Percentiles rank a stretch among this genome's conserved stretches.
These are phyloP conservation scores for Cordyceps pruinosa DNA, from an alignment of 2,329 filamentous ascomycete genomes.

Conservation along the genomic window DNA sequence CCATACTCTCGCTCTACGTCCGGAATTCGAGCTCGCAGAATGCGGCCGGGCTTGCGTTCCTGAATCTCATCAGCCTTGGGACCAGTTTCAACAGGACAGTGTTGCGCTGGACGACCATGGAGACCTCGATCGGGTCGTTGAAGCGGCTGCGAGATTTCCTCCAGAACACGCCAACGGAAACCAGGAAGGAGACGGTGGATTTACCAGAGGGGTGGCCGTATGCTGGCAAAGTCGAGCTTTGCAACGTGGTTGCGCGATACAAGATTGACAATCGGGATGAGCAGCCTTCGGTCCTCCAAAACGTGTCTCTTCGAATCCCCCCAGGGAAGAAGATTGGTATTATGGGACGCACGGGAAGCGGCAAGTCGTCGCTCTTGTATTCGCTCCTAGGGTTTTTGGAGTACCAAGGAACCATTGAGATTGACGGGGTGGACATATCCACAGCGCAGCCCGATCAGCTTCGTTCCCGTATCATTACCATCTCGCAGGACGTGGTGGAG, in stretches of 20 bases:
- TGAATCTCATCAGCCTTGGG: neutral
- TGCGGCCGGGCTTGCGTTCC: neutral
- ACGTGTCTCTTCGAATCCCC: neutral
- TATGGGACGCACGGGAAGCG: neutral
- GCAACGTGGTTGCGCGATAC: neutral
- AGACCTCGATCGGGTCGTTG: neutral
- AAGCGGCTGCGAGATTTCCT: neutral
- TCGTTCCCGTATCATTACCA: slow-evolving; percentile 5
- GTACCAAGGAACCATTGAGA: neutral
- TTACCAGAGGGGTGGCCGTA: neutral
- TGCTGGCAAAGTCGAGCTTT: neutral
- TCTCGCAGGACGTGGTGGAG: slow-evolving; percentile 18
- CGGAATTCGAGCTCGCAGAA: neutral
- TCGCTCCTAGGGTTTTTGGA: neutral
- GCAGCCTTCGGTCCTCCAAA: neutral
- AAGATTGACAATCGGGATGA: neutral
- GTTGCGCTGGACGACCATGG: neutral
- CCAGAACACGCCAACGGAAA: neutral
- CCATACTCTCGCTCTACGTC: neutral
- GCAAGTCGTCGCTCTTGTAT: slow-evolving; percentile 1
- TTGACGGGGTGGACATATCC: neutral
- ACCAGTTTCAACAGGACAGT: neutral
- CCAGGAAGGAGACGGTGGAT: neutral
- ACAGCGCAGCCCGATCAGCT: neutral
- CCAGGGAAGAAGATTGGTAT: neutral